phyloP scores from a whole-genome alignment of 371 early-diverging fungal genomes.

The Mortierella sp. region DNA sequence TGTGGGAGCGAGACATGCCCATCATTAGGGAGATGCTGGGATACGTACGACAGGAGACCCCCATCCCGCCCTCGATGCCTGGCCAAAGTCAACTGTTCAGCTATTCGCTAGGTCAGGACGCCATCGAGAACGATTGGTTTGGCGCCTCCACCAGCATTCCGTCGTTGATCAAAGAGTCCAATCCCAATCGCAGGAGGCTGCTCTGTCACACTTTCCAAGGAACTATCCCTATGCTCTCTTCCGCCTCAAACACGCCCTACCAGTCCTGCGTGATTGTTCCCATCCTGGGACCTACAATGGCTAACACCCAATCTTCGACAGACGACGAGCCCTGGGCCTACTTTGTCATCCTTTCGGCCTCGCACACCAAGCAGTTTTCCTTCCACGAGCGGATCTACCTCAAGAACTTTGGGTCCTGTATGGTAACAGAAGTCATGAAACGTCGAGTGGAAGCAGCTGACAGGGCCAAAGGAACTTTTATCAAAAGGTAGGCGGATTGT shows the following conservation, averaged over 20 bases:
- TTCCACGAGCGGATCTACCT: constrained; percentile 59
- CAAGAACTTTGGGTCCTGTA: constrained; percentile 59
- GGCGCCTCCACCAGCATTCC: constrained; percentile 5
- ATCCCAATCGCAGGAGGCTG: constrained; percentile 12
- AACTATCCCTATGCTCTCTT: constrained; percentile 39
- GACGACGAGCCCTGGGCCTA: constrained; percentile 56
- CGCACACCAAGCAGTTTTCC: constrained; percentile 54
- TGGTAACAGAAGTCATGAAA: constrained; percentile 60
- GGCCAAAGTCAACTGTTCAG: constrained; percentile 21
- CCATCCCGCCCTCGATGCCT: constrained; percentile 13
- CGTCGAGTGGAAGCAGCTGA: constrained; percentile 60
- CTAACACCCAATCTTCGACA: not conserved
- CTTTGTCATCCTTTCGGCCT: constrained; percentile 54
- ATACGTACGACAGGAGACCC: constrained; percentile 43
- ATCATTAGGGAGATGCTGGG: constrained; percentile 50
- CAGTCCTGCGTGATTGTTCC: constrained; percentile 57
- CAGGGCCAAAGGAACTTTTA: constrained; percentile 58
- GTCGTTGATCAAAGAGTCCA: constrained; percentile 20
- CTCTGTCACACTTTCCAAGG: constrained; percentile 58
- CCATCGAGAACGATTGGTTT: constrained; percentile 48
- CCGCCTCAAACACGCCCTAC: constrained; percentile 31
- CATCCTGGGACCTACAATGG: constrained; percentile 39
- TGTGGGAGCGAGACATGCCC: constrained; percentile 46
- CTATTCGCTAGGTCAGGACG: constrained; percentile 30
- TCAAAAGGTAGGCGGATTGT: constrained; percentile 42